Evolutionary conservation across 129 eudicot genomes (phyloP), one percentile per base, ranked within the genome.

Genomic region (Dittrichia graveolens): DNA sequence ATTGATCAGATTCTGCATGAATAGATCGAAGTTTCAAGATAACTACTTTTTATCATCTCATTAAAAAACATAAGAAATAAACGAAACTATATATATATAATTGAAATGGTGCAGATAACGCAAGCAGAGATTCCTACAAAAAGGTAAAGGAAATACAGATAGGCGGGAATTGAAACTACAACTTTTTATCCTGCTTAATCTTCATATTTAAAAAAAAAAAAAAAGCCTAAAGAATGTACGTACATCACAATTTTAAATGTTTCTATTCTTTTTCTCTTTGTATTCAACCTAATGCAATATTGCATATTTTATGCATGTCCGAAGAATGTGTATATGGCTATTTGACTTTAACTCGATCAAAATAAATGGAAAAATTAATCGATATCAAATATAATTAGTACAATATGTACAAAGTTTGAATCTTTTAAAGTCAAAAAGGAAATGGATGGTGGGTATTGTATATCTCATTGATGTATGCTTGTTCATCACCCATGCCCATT

Each of bases 381-480:
- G 35, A 63, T 8, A 3, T 16, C 15, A 4, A 42, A 18, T 41
- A 42, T 37, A 68, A n/a, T n/a, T n/a, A 40, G 24, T 52, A 52
- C 34, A 69, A 9, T 0, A 61, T 0, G 24, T 45, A 60, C 46
- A 47, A 38, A 73, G 3, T 50, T 53, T 52, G 72, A 74, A 63
- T 74, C 63, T 74, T 49, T 11, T 12, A 18, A 74, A 49, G 71
- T 75, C 49, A 56, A 39, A 74, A 74, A 45, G 35, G 38, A 74
- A 41, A 52, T 53, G 38, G 35, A 42, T 9, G 66, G 48, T 75
- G 18, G 79, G 39, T 24, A 41, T 42, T 53, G 31, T 18, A 57
- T 38, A 59, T 59, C 59, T 44, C n/a, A 72, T 13, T 53, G 74
- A 75, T 75, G 73, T 44, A 43, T 54, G n/a, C 79, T 75, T 53